Conservation (phyloP, 2,329 filamentous ascomycete genomes). For the Gnomoniopsis smithogilvyi region DNA sequence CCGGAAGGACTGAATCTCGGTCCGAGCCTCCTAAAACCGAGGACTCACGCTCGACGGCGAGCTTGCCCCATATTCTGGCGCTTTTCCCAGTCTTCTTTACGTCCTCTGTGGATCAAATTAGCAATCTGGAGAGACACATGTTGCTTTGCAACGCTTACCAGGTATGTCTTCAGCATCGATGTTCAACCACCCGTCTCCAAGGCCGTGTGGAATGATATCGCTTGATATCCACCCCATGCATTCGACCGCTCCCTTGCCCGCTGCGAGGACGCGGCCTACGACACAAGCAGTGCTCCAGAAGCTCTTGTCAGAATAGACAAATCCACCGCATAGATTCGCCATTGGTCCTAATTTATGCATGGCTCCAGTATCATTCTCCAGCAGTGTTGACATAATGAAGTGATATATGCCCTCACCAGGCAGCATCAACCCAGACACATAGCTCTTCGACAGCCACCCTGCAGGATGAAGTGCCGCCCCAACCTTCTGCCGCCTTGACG, state of each 20-base stretch:
- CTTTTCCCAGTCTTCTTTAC: conserved; percentile 48
- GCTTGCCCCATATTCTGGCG: conserved; percentile 60
- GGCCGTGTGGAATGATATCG: conserved; percentile 50
- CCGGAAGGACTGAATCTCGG: conserved; percentile 50
- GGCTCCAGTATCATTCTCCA: conserved; percentile 62
- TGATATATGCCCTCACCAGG: conserved; percentile 62
- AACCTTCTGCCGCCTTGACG: conserved; percentile 49
- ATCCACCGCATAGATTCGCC: conserved; percentile 62
- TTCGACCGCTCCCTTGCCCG: conserved; percentile 58
- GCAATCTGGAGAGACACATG: background rate
- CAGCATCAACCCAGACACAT: conserved; percentile 62
- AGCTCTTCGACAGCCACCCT: conserved; percentile 67
- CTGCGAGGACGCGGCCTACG: conserved; percentile 62
- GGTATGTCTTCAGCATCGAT: conserved; percentile 52
- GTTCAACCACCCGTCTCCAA: conserved; percentile 56
- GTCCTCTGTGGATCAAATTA: conserved; percentile 36
- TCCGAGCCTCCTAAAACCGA: conserved; percentile 58
- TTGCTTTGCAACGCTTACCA: conserved; percentile 34
- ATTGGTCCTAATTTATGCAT: conserved; percentile 56
- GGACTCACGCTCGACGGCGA: conserved; percentile 56
- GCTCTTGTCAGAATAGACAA: conserved; percentile 60
- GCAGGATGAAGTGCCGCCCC: conserved; percentile 55
- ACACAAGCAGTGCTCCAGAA: conserved; percentile 69
- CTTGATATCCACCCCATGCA: conserved; percentile 69
- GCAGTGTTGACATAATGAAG: conserved; percentile 62